Evolutionary conservation across 2,329 filamentous ascomycete genomes (phyloP).

Genomic region (Xylaria sp.): DNA sequence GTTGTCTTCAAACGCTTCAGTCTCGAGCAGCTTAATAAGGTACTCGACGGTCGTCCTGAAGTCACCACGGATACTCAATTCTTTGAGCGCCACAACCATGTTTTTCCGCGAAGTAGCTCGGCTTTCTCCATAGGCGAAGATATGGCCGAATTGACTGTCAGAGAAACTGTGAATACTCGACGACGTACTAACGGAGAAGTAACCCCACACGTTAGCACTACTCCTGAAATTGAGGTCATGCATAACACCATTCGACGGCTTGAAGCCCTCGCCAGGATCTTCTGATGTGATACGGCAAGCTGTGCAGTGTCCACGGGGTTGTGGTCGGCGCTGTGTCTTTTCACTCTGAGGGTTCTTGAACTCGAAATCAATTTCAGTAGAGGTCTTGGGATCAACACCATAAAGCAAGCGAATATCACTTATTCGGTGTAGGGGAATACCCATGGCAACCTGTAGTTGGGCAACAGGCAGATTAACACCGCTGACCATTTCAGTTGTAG

Average conservation of each 20-base stretch:
- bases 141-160: constrained; percentile 98
- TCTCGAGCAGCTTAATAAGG: constrained; percentile 98
- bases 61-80: constrained; percentile 98
- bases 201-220: constrained; percentile 99
- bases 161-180: constrained; percentile 99
- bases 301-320: constrained; percentile 95
- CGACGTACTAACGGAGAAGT: constrained; percentile 97
- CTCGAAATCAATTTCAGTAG: constrained; percentile 93
- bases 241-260: constrained; percentile 98
- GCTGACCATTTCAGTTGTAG: constrained; percentile 98
- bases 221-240: constrained; percentile 99
- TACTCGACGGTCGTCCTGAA: constrained; percentile 99
- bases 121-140: constrained; percentile 99
- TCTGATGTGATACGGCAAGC: constrained; percentile 99
- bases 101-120: constrained; percentile 95
- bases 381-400: constrained; percentile 89
- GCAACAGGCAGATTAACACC: constrained; percentile 97
- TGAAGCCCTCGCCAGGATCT: constrained; percentile 98
- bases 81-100: constrained; percentile 98
- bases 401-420: constrained; percentile 96
- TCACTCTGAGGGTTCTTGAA: constrained; percentile 88
- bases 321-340: constrained; percentile 87
- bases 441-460: constrained; percentile 99
- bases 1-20: constrained; percentile 97
- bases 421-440: constrained; percentile 93